Base-by-base conservation (phyloP, 495 filamentous ascomycete genomes). In the Eremomyces bilateralis region DNA sequence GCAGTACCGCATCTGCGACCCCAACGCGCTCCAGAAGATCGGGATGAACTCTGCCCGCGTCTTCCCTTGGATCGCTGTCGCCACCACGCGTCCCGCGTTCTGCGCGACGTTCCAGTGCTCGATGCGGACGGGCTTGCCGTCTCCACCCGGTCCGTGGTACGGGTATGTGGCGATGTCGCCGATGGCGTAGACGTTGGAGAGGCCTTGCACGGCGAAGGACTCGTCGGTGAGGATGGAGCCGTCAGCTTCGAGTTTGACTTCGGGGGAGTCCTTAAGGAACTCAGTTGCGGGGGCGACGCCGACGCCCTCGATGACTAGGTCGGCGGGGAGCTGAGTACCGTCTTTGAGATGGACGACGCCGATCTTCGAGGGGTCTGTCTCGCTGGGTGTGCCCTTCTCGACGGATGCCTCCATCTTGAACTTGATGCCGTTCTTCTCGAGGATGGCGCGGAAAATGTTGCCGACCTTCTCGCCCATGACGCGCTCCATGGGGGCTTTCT, bases 91-190 rank as follows among this genome's bases (percentile, higher is more conserved):
- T 3, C 88, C 88, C 3, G 76, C 58, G 43, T 94, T 94, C 54
- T 95, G 88, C 2, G 88, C 88, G 1, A 97, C 88, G 52, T 94
- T 83, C 85, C 84, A 97, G 52, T 97, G 88, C 60, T 97, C 90
- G 53, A 93, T 92, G 37, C 80, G 62, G 1, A 65, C 67, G 18
- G 60, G 60, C 3, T 58, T 61, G 35, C 80, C 76, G 40, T 73
- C 58, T 1, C 76, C 68, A n/a, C 80, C 81, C 0, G 85, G 84
- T 1, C 85, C 84, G 50, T 81, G 67, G 58, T 94, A 97, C 0
- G 85, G 85, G 48, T 81, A 93, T 1, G 82, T 88, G 4, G 88
- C 84, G 36, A 97, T 95, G 50, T 97, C 88, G 33, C 88, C 88
- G 41, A 97, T 74, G 25, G 88, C 88, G 49, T 78, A 95, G 35